These are phyloP conservation scores for Flueggea neowawraea DNA, from an alignment of 441 rosid species.

Conservation along the genomic window DNA sequence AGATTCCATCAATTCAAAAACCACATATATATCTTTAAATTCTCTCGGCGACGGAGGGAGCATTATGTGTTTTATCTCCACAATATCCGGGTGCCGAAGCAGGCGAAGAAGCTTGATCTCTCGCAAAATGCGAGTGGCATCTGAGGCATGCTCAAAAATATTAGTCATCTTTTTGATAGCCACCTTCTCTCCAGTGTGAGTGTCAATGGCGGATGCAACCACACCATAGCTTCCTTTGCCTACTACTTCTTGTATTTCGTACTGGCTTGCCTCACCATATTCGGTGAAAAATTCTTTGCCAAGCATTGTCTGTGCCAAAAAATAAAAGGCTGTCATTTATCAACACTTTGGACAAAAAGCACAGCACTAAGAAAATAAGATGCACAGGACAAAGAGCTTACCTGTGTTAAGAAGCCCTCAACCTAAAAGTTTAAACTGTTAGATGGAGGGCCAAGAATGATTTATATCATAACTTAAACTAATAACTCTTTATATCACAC, in stretches of 20 bases:
- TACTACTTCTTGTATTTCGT: constrained; percentile 86
- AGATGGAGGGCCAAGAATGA: not conserved
- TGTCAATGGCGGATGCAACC: constrained; percentile 92
- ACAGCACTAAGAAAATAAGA: not conserved
- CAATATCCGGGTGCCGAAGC: constrained; percentile 86
- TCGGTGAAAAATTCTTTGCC: constrained; percentile 93
- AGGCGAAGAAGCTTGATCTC: constrained; percentile 97
- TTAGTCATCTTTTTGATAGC: constrained; percentile 96
- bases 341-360: not conserved
- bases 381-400: not conserved
- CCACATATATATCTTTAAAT: constrained; percentile 91
- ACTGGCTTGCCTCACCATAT: constrained; percentile 96
- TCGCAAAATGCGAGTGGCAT: constrained; percentile 86
- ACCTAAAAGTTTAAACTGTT: not conserved
- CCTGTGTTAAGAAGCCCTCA: not conserved
- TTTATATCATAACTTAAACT: not conserved
- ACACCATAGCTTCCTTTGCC: constrained; percentile 99
- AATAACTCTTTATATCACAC: not conserved
- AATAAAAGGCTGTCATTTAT: constrained; percentile 3
- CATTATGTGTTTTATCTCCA: constrained; percentile 91
- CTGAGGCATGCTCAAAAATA: constrained; percentile 94
- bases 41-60: constrained; percentile 95
- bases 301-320: constrained; percentile 39
- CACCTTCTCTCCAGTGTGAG: constrained; percentile 91
- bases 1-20: constrained; percentile 99